Percentiles rank a stretch among this genome's conserved stretches.
Evolutionary conservation across 805 yeast genomes (phyloP).

Genomic region (Hanseniaspora occidentalis): DNA sequence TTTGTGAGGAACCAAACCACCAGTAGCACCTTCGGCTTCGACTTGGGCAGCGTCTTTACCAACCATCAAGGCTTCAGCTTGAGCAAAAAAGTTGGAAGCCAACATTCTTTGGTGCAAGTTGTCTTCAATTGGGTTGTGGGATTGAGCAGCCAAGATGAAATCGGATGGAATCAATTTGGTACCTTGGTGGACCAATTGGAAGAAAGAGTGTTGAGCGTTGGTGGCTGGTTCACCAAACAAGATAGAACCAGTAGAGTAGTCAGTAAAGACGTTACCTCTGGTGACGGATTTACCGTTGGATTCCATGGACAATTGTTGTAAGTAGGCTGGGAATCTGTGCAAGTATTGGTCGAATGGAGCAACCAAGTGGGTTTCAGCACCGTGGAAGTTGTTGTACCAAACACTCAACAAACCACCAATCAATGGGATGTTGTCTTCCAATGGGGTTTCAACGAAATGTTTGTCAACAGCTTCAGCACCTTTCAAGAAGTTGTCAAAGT

Average conservation of each 20-base stretch:
- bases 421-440: constrained; percentile 84
- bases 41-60: constrained; percentile 84
- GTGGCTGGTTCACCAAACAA: constrained; percentile 98
- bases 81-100: constrained; percentile 98
- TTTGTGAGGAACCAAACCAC: constrained; percentile 86
- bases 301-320: constrained; percentile 98
- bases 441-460: constrained; percentile 74
- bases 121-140: constrained; percentile 92
- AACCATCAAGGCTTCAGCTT: constrained; percentile 93
- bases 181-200: constrained; percentile 99
- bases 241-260: constrained; percentile 92
- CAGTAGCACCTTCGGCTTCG: constrained; percentile 79
- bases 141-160: constrained; percentile 91
- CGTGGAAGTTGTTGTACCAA: constrained; percentile 98
- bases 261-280: constrained; percentile 80
- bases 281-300: constrained; percentile 97
- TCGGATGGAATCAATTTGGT: constrained; percentile 95
- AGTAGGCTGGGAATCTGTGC: constrained; percentile 98
- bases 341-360: constrained; percentile 98
- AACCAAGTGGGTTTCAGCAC: constrained; percentile 95
- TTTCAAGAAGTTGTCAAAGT: constrained; percentile 80
- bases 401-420: constrained; percentile 88
- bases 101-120: constrained; percentile 95
- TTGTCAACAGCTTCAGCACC: constrained; percentile 98
- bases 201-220: constrained; percentile 97